These are phyloP conservation scores for Salvia splendens DNA, from an alignment of 257 asterid genomes.

Conservation along the genomic window DNA sequence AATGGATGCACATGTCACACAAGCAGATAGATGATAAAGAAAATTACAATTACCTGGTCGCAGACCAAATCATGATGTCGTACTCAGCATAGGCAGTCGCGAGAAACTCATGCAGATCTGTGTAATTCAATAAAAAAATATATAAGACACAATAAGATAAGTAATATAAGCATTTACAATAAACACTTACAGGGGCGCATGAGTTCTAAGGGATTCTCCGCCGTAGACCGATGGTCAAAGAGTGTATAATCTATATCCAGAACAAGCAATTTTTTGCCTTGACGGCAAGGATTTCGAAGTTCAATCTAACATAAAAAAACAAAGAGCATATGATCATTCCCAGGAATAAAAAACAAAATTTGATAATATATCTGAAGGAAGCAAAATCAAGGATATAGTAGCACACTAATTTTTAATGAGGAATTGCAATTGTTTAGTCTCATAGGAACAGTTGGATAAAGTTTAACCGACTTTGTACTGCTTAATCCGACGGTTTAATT, in stretches of 20 bases:
- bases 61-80: slow-evolving; percentile 98
- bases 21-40: slow-evolving; percentile 18
- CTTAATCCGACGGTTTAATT: slow-evolving; percentile 75
- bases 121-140: slow-evolving; percentile 16
- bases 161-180: slow-evolving; percentile 15
- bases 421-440: slow-evolving; percentile 12
- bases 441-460: slow-evolving; percentile 4
- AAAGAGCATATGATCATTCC: slow-evolving; percentile 22
- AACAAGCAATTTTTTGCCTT: slow-evolving; percentile 93
- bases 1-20: not conserved
- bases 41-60: slow-evolving; percentile 63
- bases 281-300: slow-evolving; percentile 81
- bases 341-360: not conserved
- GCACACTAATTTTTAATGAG: slow-evolving; percentile 1
- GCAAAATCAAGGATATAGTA: not conserved
- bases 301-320: slow-evolving; percentile 56
- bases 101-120: slow-evolving; percentile 98
- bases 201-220: slow-evolving; percentile 87
- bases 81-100: slow-evolving; percentile 86
- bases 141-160: slow-evolving; percentile 9
- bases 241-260: slow-evolving; percentile 91
- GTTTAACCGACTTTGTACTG: slow-evolving; percentile 65
- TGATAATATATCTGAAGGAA: too few relatives aligned
- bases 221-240: slow-evolving; percentile 92
- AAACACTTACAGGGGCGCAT: slow-evolving; percentile 90